Conservation (phyloP, 768 basidiomycete species). For the Candolleomyces efflorescens region DNA sequence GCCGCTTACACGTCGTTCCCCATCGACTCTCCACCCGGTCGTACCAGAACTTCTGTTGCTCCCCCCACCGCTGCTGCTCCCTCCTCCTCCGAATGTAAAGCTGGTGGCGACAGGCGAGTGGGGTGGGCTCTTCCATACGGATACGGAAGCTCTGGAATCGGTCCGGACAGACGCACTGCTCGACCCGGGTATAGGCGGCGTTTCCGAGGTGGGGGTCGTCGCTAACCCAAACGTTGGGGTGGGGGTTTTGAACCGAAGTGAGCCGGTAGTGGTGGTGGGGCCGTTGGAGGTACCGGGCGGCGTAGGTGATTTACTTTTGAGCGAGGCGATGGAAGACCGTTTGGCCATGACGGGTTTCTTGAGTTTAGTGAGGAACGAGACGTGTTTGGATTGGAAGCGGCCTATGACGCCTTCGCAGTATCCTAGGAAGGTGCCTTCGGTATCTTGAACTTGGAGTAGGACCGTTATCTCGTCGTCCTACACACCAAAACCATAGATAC, state of each 20-base stretch:
- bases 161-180: too few species aligned
- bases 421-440: constrained; percentile 46
- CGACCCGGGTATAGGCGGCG: too few species aligned
- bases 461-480: constrained; percentile 81
- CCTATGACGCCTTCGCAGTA: constrained; percentile 88
- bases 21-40: too few species aligned
- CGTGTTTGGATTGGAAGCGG: constrained; percentile 57
- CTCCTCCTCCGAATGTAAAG: too few species aligned
- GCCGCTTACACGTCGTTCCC: not conserved
- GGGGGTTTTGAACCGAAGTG: not conserved
- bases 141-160: too few species aligned
- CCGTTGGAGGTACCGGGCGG: constrained; percentile 11
- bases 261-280: not conserved
- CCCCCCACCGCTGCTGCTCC: too few species aligned
- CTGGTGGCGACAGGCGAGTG: too few species aligned
- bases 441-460: constrained; percentile 60
- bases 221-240: not conserved
- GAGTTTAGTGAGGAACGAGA: constrained; percentile 67
- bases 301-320: constrained; percentile 19
- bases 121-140: too few species aligned
- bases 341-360: constrained; percentile 81
- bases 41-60: too few species aligned
- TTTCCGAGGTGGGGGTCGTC: not conserved
- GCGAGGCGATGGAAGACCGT: constrained; percentile 30
- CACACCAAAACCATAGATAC: constrained; percentile 1